Conservation (phyloP, 495 filamentous ascomycete species). For the Letharia lupina region DNA sequence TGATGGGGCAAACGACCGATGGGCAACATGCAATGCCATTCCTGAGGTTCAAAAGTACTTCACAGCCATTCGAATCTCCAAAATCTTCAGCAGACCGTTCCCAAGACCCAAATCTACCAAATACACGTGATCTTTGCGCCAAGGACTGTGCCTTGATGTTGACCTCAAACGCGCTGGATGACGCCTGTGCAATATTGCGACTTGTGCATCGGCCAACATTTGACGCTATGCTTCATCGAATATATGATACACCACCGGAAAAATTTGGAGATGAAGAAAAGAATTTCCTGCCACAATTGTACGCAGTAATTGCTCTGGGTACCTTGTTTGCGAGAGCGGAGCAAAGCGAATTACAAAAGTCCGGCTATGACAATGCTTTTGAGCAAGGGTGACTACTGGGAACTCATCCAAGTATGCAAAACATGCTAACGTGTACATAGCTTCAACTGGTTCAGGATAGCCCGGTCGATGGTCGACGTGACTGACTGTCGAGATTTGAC, state of each 20-base stretch:
- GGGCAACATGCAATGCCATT: slow-evolving; percentile 14
- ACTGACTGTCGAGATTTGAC: slow-evolving; percentile 83
- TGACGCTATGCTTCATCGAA: slow-evolving; percentile 62
- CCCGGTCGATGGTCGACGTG: slow-evolving; percentile 75
- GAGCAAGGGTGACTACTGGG: slow-evolving; percentile 61
- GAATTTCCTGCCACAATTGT: slow-evolving; percentile 73
- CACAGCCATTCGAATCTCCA: slow-evolving; percentile 56
- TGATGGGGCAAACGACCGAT: slow-evolving; percentile 38
- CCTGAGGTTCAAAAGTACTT: slow-evolving; percentile 39
- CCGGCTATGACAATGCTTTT: slow-evolving; percentile 62
- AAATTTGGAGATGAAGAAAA: slow-evolving; percentile 67
- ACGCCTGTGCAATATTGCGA: slow-evolving; percentile 74
- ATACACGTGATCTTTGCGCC: slow-evolving; percentile 61
- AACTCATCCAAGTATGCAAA: slow-evolving; percentile 9
- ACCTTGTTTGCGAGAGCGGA: slow-evolving; percentile 62
- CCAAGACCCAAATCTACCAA: slow-evolving; percentile 42
- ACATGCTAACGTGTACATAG: slow-evolving; percentile 35
- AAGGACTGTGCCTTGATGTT: slow-evolving; percentile 58
- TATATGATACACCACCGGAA: slow-evolving; percentile 67
- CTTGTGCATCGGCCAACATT: slow-evolving; percentile 88
- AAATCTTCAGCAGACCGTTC: slow-evolving; percentile 55
- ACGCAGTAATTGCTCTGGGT: slow-evolving; percentile 76
- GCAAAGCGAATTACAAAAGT: slow-evolving; percentile 37
- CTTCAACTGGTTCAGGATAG: slow-evolving; percentile 74
- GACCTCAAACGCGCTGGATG: slow-evolving; percentile 69